Conservation (phyloP, 352 stramenopile species). For the Phytophthora pini region DNA sequence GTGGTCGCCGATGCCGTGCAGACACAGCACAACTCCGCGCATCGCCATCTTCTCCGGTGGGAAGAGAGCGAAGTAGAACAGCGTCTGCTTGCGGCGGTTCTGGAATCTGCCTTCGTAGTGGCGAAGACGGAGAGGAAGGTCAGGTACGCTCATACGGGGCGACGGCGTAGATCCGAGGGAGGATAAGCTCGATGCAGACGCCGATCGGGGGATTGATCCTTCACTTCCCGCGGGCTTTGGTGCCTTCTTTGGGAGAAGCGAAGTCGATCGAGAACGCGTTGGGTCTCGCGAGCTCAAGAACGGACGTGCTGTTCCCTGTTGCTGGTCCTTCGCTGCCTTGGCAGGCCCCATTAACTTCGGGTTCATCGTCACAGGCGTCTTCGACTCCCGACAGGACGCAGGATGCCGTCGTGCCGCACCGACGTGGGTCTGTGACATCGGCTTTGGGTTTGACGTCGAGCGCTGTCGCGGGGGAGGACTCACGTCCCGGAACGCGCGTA, state of each 20-base stretch:
- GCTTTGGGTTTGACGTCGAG: constrained; percentile 28
- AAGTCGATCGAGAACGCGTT: constrained; percentile 19
- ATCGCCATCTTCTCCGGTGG: constrained; percentile 32
- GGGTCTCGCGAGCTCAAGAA: constrained; percentile 19
- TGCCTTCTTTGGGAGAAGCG: constrained; percentile 16
- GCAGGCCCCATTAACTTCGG: constrained; percentile 18
- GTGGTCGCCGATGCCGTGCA: constrained; percentile 59
- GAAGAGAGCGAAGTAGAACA: constrained; percentile 57
- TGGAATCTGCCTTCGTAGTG: constrained; percentile 46
- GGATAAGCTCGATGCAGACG: constrained; percentile 25
- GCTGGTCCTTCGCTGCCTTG: constrained; percentile 16
- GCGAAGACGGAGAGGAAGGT: constrained; percentile 37
- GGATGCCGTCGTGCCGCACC: constrained; percentile 9
- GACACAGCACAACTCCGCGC: constrained; percentile 50
- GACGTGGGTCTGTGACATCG: constrained; percentile 11
- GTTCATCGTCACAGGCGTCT: constrained; percentile 17
- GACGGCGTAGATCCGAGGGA: constrained; percentile 20
- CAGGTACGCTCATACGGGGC: constrained; percentile 10
- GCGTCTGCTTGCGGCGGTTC: constrained; percentile 46
- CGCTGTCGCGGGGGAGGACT: constrained; percentile 20
- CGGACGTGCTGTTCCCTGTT: constrained; percentile 1
- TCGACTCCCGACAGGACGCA: constrained; percentile 22
- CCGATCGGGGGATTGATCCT: constrained; percentile 21
- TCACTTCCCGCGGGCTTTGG: constrained; percentile 9
- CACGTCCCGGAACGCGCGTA: constrained; percentile 12